Evolutionary conservation across 768 basidiomycete species (phyloP), one percentile per base, ranked within the genome.

Genomic region (Lactarius sp.): DNA sequence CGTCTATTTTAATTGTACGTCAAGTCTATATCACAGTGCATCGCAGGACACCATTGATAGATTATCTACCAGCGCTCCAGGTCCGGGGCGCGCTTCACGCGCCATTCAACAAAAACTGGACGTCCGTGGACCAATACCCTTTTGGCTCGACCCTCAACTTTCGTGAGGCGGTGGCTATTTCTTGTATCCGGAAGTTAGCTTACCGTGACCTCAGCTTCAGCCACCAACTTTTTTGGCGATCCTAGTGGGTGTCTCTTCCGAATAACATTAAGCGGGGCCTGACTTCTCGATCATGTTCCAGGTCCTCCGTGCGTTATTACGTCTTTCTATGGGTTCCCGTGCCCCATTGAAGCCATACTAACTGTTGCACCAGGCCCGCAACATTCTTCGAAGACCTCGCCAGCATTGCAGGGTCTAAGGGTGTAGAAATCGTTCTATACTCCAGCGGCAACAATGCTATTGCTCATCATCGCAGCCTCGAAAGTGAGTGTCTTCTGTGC

Each of bases 61-160:
- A 36, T 46, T 9, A 55, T 57, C 31, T 7, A 12, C 7, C 50
- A 86, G 85, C 87, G 68, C 76, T 79, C 52, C 77, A 72, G 47
- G 82, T 80, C n/a, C 77, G 81, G 54, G 73, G 79, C 46, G 87
- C 87, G 0, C 72, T 90, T 20, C 87, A 90, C 72, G 87, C 87
- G 3, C 87, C 88, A 3, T 81, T 78, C 9, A 87, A 81, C 71
- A 77, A 79, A 65, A 70, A 81, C 41, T 82, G 81, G 81, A 41
- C 36, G 0, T 65, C 64, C n/a, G 31, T 61, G 37, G 47, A 52
- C 22, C 53, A 41, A 37, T 52, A 60, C 22, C 55, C 64, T 13
- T 65, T 65, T 42, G 60, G 64, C 20, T 65, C 64, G 34, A 49
- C 64, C 6, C 41, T 55, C 49, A 65, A 65, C 34, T 49, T 53